Percentiles rank a stretch among this genome's conserved stretches.
Conservation (phyloP, 164 flowering plant genomes). For the Annona cherimola region DNA sequence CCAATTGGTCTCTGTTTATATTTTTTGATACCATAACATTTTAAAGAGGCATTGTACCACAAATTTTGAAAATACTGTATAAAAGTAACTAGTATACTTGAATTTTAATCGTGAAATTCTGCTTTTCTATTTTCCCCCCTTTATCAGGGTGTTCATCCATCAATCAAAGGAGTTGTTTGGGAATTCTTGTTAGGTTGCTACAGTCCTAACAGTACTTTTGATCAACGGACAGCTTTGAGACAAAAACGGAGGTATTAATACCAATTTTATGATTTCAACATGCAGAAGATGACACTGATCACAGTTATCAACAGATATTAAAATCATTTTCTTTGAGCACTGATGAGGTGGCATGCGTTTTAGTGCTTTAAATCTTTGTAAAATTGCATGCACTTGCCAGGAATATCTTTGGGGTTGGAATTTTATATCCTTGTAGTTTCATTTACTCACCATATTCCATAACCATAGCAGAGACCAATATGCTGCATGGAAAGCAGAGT, state of each 20-base stretch:
- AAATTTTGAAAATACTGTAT: neutral
- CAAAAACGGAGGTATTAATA: conserved; percentile 55
- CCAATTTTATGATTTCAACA: conserved; percentile 7
- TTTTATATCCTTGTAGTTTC: neutral
- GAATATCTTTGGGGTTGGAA: neutral
- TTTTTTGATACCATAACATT: neutral
- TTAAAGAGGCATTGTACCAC: neutral
- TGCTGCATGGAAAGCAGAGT: conserved; percentile 57
- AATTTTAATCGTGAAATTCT: neutral
- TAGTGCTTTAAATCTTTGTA: neutral
- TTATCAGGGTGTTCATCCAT: conserved; percentile 83
- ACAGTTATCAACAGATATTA: neutral
- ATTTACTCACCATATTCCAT: neutral
- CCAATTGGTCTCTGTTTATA: neutral
- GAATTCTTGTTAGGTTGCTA: conserved; percentile 89
- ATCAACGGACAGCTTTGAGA: conserved; percentile 61
- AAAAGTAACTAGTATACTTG: neutral
- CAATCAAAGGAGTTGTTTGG: conserved; percentile 81
- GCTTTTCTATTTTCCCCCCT: neutral
- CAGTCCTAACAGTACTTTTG: conserved; percentile 78
- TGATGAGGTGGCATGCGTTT: neutral
- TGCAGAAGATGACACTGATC: neutral
- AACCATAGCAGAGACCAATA: conserved; percentile 55
- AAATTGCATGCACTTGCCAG: neutral
- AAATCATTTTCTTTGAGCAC: neutral